A percentile compares a stretch with the other conserved stretches of the same genome.
phyloP scores from a whole-genome alignment of 345 rosid genomes.

The Bruguiera gymnorhiza region DNA sequence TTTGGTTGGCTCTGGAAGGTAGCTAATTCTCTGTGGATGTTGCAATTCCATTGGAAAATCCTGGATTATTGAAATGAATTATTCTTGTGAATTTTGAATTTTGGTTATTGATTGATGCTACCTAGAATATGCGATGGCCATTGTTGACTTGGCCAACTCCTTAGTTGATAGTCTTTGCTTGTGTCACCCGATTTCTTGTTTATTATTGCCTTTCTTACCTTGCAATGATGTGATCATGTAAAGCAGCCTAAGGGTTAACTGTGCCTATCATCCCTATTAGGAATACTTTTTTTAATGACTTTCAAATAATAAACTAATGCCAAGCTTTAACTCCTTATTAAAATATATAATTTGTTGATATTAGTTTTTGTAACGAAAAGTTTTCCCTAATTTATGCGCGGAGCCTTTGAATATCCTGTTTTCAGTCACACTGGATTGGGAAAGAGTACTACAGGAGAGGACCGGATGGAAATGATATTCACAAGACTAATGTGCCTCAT shows the following conservation, averaged over 20 bases:
- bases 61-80: not conserved
- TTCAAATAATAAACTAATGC: too few relatives aligned
- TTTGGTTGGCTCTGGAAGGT: not conserved
- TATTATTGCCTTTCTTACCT: not conserved
- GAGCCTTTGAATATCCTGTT: slow-evolving; percentile 11
- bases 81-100: not conserved
- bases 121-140: too few relatives aligned
- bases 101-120: not conserved
- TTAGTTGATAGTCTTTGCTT: too few relatives aligned
- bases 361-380: too few relatives aligned
- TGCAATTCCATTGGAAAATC: not conserved
- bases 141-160: not conserved
- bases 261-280: too few relatives aligned
- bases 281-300: too few relatives aligned
- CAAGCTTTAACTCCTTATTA: too few relatives aligned
- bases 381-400: not conserved
- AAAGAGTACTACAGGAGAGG: slow-evolving; percentile 90
- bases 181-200: too few relatives aligned
- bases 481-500: slow-evolving; percentile 90
- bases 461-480: slow-evolving; percentile 92
- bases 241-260: not conserved
- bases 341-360: too few relatives aligned
- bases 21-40: not conserved
- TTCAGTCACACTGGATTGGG: slow-evolving; percentile 96
- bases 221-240: too few relatives aligned